Base-by-base conservation (phyloP, 345 rosid genomes). In the Camelina hispida region DNA sequence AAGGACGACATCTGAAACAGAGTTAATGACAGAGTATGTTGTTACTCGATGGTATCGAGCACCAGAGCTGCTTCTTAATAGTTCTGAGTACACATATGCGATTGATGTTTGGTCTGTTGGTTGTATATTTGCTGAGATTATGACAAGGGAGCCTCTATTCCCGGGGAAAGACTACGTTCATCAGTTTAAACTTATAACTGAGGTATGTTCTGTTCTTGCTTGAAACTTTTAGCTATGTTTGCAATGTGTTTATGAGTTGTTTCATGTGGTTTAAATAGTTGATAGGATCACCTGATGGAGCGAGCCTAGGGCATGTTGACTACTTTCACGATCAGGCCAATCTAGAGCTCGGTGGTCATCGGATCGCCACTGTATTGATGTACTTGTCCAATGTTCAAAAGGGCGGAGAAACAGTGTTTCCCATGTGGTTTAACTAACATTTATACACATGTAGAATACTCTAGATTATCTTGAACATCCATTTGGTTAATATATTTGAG, bases 371-470 rank as follows among this genome's bases (percentile, higher is more conserved):
- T 34, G 98, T 95, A 7, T 70, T 95, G 83, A 90, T 95, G 99
- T 95, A 95, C 81, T 77, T 95, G 88, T 92, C 97, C 51, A 71
- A 75, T 40, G 87, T 90, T 61, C 76, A 73, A 73, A 86, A 74
- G 80, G 99, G 99, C n/a, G 99, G 99, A 67, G 99, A 95, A 81
- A 95, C 99, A 1, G 75, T 95, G 58, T 95, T 95, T 75, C 99
- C 98, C 37, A 62, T 83, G 58, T 68, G 96, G 38, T 15, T n/a
- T 51, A 32, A 50, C 50, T 64, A 28, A 28, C 37, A 7, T 34
- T 8, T 20, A 28, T 15, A 40, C 35, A 28, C 54, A 44, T 38
- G 57, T 50, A 32, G 13, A 23, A 23, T 22, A 38, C 18, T 50
- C 6, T 67, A 7, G 3, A 3, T 16, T 25, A 40, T 42, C 43